Base-by-base conservation (phyloP, 441 rosid genomes). In the Euphorbia schlechtendalii region DNA sequence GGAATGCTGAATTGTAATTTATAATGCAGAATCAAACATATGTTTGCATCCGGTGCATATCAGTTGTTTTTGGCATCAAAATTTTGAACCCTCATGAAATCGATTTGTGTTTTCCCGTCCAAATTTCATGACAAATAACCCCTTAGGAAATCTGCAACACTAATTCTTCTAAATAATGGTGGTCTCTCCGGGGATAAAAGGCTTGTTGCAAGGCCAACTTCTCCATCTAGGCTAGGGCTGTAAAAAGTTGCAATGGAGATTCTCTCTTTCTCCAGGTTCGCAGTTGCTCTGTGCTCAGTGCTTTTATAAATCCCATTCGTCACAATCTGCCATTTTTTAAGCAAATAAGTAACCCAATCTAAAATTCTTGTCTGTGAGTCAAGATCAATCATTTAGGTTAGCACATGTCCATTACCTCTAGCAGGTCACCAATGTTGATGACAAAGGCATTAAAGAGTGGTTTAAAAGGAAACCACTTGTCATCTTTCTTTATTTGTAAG, bases 341-440 rank as follows among this genome's bases (percentile, higher is more conserved):
- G 14, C 8, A 5, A 54, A 46, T 6, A 32, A 41, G 17, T 1
- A 46, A 3, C 20, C 18, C 51, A 14, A 13, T 46, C 17, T 17
- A 46, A 13, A 13, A 4, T 46, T 46, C 15, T 14, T 12, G 2
- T 43, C 13, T 6, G 13, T 14, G 3, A 49, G 5, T n/a, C 3
- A 45, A n/a, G 54, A n/a, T 49, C 24, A 49, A 49, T 49, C 24
- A n/a, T 51, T 38, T 51, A 51, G 25, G 25, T 18, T 51, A 51
- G 55, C 1, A 51, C 36, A 22, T 32, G 24, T 32, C 0, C 10
- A 3, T 55, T 69, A 83, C 86, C 84, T 82, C 82, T 45, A 80
- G 6, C 24, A 75, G 56, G 71, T 78, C 84, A 63, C 83, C 86
- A 18, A 84, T 30, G 24, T 79, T 83, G 28, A 83, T 64, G 3